Conservation (phyloP, 1,284 basidiomycete species). For the Apiotrichum brassicae region DNA sequence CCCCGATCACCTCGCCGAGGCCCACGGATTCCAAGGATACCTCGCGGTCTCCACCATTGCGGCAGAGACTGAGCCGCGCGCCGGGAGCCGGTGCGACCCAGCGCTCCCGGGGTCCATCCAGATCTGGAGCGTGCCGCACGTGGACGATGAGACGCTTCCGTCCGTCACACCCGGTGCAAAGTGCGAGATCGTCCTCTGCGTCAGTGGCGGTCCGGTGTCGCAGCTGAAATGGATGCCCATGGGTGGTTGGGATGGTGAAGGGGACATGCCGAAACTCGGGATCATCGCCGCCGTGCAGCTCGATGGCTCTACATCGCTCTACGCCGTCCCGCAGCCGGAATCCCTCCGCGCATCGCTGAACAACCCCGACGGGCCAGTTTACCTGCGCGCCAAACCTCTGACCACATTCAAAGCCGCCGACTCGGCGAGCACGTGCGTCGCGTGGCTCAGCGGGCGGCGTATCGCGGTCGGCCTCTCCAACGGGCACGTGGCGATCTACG, state of each 20-base stretch:
- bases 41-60: conserved; percentile 72
- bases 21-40: conserved; percentile 59
- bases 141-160: conserved; percentile 5
- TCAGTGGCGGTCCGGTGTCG: conserved; percentile 65
- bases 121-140: conserved; percentile 41
- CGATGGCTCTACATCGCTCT: conserved; percentile 72
- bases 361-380: conserved; percentile 18
- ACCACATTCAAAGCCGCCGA: conserved; percentile 66
- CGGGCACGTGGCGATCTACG: conserved; percentile 69
- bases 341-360: conserved; percentile 13
- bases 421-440: conserved; percentile 63
- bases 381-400: conserved; percentile 52
- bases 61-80: conserved; percentile 22
- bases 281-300: conserved; percentile 72
- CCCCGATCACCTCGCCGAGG: conserved; percentile 57
- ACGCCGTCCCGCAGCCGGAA: conserved; percentile 67
- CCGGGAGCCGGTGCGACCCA: conserved; percentile 22
- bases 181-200: conserved; percentile 53
- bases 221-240: conserved; percentile 84
- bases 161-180: neutral
- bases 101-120: conserved; percentile 36
- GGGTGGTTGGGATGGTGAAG: conserved; percentile 60
- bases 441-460: conserved; percentile 77
- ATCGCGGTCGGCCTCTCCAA: conserved; percentile 74
- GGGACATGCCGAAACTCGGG: conserved; percentile 59